phyloP scores from a whole-genome alignment of 2,329 filamentous ascomycete species.

The Laburnicola sp. region DNA sequence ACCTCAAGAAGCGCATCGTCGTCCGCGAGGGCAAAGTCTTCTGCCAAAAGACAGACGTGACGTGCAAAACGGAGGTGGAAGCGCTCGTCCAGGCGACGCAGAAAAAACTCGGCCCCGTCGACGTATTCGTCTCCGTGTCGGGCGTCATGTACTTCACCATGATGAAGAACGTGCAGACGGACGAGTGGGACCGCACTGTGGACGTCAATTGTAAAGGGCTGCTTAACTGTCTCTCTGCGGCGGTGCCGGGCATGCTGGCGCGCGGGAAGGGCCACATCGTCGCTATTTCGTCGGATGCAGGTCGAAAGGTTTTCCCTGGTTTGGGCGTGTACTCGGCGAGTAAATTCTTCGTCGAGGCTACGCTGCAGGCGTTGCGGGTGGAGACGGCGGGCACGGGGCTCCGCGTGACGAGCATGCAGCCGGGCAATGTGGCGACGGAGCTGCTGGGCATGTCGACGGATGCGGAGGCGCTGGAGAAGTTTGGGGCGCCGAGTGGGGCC shows the following conservation, averaged over 20 bases:
- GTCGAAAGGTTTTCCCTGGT: conserved; percentile 79
- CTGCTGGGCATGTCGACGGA: conserved; percentile 76
- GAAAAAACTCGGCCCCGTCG: conserved; percentile 69
- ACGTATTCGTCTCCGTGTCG: conserved; percentile 78
- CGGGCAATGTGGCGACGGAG: conserved; percentile 75
- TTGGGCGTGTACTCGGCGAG: conserved; percentile 80
- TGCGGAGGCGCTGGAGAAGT: conserved; percentile 75
- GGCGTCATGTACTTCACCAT: conserved; percentile 89
- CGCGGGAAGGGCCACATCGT: conserved; percentile 74
- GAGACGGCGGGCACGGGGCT: conserved; percentile 76
- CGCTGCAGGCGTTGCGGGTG: conserved; percentile 72
- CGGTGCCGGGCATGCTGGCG: conserved; percentile 70
- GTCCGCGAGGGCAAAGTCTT: conserved; percentile 66
- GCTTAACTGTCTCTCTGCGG: conserved; percentile 70
- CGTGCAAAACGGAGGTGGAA: conserved; percentile 66
- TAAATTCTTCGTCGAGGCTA: conserved; percentile 85
- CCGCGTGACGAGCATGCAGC: conserved; percentile 74
- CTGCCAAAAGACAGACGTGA: conserved; percentile 72
- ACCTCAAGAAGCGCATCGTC: conserved; percentile 64
- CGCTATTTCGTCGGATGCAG: conserved; percentile 80
- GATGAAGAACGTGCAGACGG: conserved; percentile 74
- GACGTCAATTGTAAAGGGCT: conserved; percentile 87
- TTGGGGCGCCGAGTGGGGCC: conserved; percentile 72
- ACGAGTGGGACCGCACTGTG: conserved; percentile 80
- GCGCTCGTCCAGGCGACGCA: conserved; percentile 63